Conservation (phyloP, 352 stramenopile genomes). For the Phytophthora uliginosa region DNA sequence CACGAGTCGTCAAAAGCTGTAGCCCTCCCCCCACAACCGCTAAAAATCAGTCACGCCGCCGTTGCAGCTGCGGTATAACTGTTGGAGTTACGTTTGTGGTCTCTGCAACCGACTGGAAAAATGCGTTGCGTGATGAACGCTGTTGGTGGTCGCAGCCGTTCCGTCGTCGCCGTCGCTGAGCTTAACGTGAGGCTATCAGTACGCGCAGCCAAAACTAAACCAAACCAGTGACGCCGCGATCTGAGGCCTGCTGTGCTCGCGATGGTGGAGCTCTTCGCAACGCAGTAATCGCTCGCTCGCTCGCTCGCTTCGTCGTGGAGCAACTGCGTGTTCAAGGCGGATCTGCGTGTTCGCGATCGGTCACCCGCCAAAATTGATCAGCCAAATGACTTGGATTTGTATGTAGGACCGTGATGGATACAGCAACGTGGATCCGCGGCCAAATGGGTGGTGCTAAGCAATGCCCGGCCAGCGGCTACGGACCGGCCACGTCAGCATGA, state of each 20-base stretch:
- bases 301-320: background rate
- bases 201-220: background rate
- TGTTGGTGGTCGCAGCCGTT: background rate
- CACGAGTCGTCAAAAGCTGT: background rate
- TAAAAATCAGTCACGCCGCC: background rate
- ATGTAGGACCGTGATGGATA: background rate
- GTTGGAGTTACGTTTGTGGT: background rate
- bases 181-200: background rate
- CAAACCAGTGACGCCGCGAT: background rate
- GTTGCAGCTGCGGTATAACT: background rate
- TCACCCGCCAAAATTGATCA: constrained; percentile 6
- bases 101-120: background rate
- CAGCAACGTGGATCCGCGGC: background rate
- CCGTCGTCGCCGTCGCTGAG: background rate
- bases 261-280: background rate
- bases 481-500: background rate
- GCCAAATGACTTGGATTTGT: constrained; percentile 8
- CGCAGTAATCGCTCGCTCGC: background rate
- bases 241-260: background rate
- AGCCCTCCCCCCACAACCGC: background rate
- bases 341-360: constrained; percentile 13
- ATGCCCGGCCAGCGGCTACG: constrained; percentile 5
- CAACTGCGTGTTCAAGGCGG: constrained; percentile 19
- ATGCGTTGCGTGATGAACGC: background rate
- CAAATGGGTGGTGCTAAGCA: constrained; percentile 34